These are phyloP conservation scores for Aspergillus sp. DNA, from an alignment of 2,329 filamentous ascomycete species.

Conservation along the genomic window DNA sequence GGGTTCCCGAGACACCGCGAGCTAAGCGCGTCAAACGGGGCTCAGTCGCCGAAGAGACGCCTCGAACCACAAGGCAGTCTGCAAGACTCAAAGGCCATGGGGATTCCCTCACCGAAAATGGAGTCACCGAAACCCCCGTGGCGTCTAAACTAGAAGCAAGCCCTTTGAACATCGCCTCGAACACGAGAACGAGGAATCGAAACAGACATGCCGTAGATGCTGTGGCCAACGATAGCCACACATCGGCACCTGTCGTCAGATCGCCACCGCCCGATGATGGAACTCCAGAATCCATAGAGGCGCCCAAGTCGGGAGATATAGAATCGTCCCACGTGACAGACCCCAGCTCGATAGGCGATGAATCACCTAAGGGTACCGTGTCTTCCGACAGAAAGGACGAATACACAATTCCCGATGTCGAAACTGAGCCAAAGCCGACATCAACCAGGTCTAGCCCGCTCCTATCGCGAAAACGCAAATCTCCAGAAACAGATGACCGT, in stretches of 20 bases:
- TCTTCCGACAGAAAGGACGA: slow-evolving; percentile 12
- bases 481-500: slow-evolving; percentile 28
- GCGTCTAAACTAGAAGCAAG: slow-evolving; percentile 23
- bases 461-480: slow-evolving; percentile 33
- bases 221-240: slow-evolving; percentile 11
- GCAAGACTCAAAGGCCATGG: slow-evolving; percentile 35
- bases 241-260: slow-evolving; percentile 14
- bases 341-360: slow-evolving; percentile 3
- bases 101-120: slow-evolving; percentile 26
- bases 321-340: slow-evolving; percentile 12
- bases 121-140: slow-evolving; percentile 13
- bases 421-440: slow-evolving; percentile 10
- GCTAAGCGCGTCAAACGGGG: slow-evolving; percentile 38
- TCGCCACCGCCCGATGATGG: slow-evolving; percentile 22
- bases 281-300: slow-evolving; percentile 19
- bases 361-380: slow-evolving; percentile 18
- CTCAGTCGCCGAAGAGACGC: slow-evolving; percentile 36
- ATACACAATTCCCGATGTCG: slow-evolving; percentile 1
- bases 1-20: slow-evolving; percentile 36
- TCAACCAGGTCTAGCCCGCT: slow-evolving; percentile 24
- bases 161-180: slow-evolving; percentile 21
- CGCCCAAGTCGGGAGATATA: slow-evolving; percentile 7
- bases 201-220: slow-evolving; percentile 19
- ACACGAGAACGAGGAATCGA: slow-evolving; percentile 23
- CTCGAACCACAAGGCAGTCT: slow-evolving; percentile 40